Base-by-base conservation (phyloP, 208 protist species). In the Polymyxa betae region DNA sequence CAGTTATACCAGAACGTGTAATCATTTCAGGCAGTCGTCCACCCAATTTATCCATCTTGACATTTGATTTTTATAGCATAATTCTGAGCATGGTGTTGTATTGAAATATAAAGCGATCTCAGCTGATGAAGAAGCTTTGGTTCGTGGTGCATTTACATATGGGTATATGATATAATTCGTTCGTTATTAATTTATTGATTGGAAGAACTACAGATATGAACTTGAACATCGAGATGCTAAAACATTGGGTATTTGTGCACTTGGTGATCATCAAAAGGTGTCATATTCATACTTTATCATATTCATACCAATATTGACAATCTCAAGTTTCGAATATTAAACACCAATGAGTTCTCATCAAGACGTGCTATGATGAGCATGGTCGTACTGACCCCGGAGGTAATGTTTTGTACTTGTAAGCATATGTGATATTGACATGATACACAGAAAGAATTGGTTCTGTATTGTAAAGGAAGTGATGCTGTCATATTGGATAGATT, bases 381-480 rank as follows among this genome's bases (percentile, higher is more conserved):
- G 1, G 90, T 92, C 35, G 49, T 92, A 1, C 0, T 43, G 32
- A 92, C 54, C 46, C 78, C 0, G 0, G 16, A 77, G 66, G 43
- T 40, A 52, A 91, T 40, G 24, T 87, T 92, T 0, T 5, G 49
- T 60, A 29, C 12, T 60, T 24, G 24, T 29, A 29, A 29, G 49
- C 12, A 24, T 60, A 60, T 24, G 49, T 5, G 24, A 60, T 24
- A 29, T 60, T 24, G 5, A 24, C 5, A 29, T 60, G 24, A 5
- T 29, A 29, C 49, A 60, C 49, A 60, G 49, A 60, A 60, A 29
- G 49, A 60, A 24, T 60, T 60, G 24, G 52, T 72, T 12, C 24
- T 92, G 24, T 92, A 89, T 64, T 72, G 91, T 64, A 92, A 92
- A 88, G 91, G 91, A 40, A 64, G 88, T n/a, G 91, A 92, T 64